phyloP scores from a whole-genome alignment of 2,329 filamentous ascomycete genomes.

The Xylariaceae sp. region DNA sequence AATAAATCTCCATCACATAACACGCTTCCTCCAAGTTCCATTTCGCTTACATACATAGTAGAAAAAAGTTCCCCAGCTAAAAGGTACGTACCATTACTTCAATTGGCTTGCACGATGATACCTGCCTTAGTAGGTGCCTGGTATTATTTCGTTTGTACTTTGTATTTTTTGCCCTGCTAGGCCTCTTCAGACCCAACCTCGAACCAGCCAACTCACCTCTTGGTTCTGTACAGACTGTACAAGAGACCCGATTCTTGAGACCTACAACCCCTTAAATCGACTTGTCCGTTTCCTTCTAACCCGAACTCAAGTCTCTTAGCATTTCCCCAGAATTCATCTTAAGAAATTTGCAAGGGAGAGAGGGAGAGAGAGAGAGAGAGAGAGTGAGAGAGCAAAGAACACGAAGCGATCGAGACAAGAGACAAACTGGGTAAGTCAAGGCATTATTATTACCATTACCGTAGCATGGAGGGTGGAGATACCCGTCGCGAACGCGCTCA shows the following conservation, averaged over 20 bases:
- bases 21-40: neutral
- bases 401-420: no score
- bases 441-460: neutral
- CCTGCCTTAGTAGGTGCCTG: neutral
- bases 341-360: neutral
- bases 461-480: constrained; percentile 9
- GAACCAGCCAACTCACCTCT: constrained; percentile 1
- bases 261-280: neutral
- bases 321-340: neutral
- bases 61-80: no score
- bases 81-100: no score
- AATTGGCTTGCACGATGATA: neutral
- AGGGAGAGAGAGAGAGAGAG: no score
- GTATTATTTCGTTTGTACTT: neutral
- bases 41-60: neutral
- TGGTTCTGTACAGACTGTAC: neutral
- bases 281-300: neutral
- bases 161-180: neutral
- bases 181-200: constrained; percentile 4
- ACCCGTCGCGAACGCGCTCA: constrained; percentile 19
- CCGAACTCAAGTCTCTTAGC: neutral
- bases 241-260: constrained; percentile 12
- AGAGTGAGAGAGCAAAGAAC: no score
- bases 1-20: neutral
- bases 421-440: no score